Base-by-base conservation (phyloP, 306 rosid species). In the Vigna mungo region DNA sequence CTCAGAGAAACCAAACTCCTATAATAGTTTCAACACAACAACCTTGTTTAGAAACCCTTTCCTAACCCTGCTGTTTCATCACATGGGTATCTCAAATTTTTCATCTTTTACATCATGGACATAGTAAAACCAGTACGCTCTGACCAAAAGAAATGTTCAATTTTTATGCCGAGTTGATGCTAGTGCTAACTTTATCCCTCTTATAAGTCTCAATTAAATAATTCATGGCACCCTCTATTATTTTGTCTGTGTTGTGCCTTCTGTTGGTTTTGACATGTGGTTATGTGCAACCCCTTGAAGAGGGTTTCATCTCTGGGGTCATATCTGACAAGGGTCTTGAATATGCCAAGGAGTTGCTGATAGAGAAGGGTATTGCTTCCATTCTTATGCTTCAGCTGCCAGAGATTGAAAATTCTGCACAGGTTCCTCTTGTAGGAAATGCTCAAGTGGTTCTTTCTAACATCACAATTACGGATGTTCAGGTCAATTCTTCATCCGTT, bases 311-410 rank as follows among this genome's bases (percentile, higher is more conserved):
- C 55, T 90, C 88, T 46, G 89, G 82, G 65, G 83, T 85, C 39
- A 43, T 90, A 81, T 87, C 91, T 27, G 83, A 91, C 8, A 85
- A 84, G 72, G 97, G 98, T 84, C 96, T 94, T 37, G 91, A 84
- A 60, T 92, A 72, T 81, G 87, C 89, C 63, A 90, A 92, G 83
- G 91, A 92, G 68, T 76, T 87, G 83, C 77, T 94, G 66, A 83
- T 92, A 70, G 84, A 87, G 36, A 61, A 82, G 63, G 95, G 89
- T 16, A 63, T 92, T 84, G 89, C 87, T 21, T 70, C 97, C 37
- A 71, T 89, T 76, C 76, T 89, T 72, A 81, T 80, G 6, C 91
- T 92, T 84, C 87, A 85, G 71, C 75, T 94, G 17, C 94, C 96
- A 12, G 72, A 83, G 73, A 83, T 92, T 53, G 92, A 84, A 75